Evolutionary conservation across 306 rosid genomes (phyloP).

Genomic region (Citrullus colocynthis): DNA sequence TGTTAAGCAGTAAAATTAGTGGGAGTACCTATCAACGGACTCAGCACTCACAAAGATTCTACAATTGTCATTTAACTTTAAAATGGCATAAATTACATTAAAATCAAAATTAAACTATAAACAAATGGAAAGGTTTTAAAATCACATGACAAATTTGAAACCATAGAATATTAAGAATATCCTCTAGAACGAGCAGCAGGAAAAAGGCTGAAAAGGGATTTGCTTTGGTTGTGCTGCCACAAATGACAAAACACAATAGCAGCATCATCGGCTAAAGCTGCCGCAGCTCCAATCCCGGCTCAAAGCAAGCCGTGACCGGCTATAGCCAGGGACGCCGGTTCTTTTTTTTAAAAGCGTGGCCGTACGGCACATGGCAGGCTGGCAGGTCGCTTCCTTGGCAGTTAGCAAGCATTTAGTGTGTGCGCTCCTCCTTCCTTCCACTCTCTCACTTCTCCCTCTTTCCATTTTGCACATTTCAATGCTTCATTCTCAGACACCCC

Average conservation of each 20-base stretch:
- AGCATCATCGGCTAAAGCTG: not conserved
- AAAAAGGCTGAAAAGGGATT: too few species aligned
- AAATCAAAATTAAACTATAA: not conserved
- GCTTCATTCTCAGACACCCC: not conserved
- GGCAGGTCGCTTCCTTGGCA: conserved; percentile 49
- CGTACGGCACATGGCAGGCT: conserved; percentile 36
- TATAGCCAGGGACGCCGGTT: conserved; percentile 26
- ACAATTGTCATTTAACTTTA: not conserved
- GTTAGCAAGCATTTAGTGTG: conserved; percentile 64
- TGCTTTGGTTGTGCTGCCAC: too few species aligned
- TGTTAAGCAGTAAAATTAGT: too few species aligned
- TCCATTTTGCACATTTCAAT: not conserved
- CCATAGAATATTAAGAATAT: not conserved
- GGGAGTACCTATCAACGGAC: too few species aligned
- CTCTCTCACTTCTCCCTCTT: not conserved
- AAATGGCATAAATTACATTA: not conserved
- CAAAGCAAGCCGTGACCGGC: conserved; percentile 4
- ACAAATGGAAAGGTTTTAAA: too few species aligned
- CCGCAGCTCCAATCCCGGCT: not conserved
- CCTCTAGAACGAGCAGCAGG: too few species aligned
- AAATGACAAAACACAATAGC: too few species aligned
- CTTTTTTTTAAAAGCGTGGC: conserved; percentile 14
- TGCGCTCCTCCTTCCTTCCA: conserved; percentile 7
- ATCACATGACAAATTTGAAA: not conserved
- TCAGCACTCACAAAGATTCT: too few species aligned